Percentiles rank a stretch among this genome's conserved stretches.
phyloP scores from a whole-genome alignment of 1,139 yeast genomes.

The Geotrichum klebahnii region DNA sequence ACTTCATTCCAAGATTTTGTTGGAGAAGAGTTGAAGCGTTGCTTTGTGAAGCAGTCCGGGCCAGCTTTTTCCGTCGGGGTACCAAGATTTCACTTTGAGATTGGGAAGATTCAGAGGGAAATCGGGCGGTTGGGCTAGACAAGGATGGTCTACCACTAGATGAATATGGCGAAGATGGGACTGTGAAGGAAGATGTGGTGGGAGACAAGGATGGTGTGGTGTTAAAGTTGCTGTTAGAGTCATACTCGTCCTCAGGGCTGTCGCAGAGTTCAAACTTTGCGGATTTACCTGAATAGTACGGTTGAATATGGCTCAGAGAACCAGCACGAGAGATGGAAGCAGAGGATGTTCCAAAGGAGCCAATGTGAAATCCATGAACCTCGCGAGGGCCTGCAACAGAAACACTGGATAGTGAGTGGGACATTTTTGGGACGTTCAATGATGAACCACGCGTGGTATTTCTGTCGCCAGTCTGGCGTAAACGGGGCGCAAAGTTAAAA shows the following conservation, averaged over 20 bases:
- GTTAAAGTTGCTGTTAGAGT: background rate
- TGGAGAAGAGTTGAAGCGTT: slow-evolving; percentile 25
- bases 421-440: no score
- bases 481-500: no score
- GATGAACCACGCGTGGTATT: no score
- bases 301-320: background rate
- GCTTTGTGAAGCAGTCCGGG: slow-evolving; percentile 30
- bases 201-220: slow-evolving; percentile 8
- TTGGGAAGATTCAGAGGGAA: slow-evolving; percentile 6
- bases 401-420: slow-evolving; percentile 7
- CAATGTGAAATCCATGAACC: slow-evolving; percentile 21
- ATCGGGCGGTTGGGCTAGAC: background rate
- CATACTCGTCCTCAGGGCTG: slow-evolving; percentile 9
- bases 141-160: background rate
- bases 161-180: background rate
- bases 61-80: slow-evolving; percentile 28
- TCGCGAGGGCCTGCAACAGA: slow-evolving; percentile 29
- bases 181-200: background rate
- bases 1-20: background rate
- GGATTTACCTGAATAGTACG: slow-evolving; percentile 2
- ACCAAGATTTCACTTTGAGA: slow-evolving; percentile 21
- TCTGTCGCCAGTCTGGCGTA: no score
- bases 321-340: background rate
- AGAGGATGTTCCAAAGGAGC: slow-evolving; percentile 16
- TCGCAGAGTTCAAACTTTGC: slow-evolving; percentile 13